phyloP scores from a whole-genome alignment of 441 rosid genomes.

The Gossypium armourianum region DNA sequence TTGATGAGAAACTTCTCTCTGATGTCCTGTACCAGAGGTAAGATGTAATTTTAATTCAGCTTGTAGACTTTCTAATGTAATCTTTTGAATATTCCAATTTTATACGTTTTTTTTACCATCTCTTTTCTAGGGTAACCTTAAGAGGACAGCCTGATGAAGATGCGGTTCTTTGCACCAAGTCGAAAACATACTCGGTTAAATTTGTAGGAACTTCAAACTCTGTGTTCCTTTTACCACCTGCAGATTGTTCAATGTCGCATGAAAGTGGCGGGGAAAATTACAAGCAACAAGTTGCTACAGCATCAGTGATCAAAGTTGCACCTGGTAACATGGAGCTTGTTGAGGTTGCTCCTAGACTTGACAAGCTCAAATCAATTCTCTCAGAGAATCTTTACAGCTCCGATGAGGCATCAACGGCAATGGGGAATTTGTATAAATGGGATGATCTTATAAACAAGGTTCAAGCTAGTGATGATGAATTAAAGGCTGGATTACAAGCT shows the following conservation, averaged over 20 bases:
- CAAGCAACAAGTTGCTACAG: conserved; percentile 25
- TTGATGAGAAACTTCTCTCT: conserved; percentile 48
- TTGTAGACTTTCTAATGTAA: background rate
- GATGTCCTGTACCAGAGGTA: conserved; percentile 55
- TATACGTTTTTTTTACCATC: background rate
- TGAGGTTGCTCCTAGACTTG: conserved; percentile 78
- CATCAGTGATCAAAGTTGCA: conserved; percentile 47
- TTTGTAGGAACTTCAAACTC: conserved; percentile 80
- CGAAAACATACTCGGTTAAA: conserved; percentile 66
- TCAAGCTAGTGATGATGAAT: conserved; percentile 75
- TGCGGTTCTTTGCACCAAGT: conserved; percentile 73
- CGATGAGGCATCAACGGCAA: conserved; percentile 28
- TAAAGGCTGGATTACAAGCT: conserved; percentile 41
- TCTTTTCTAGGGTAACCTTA: conserved; percentile 42
- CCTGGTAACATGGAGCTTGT: conserved; percentile 67
- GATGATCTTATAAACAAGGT: conserved; percentile 50
- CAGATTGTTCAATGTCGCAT: conserved; percentile 19
- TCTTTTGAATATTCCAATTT: background rate
- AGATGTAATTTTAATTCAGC: background rate
- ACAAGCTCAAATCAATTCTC: conserved; percentile 58
- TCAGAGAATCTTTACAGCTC: conserved; percentile 38
- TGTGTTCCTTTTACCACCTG: conserved; percentile 56
- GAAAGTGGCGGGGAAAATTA: conserved; percentile 16
- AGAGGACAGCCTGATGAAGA: conserved; percentile 78
- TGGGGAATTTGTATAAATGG: conserved; percentile 43